Conservation (phyloP, 2,329 filamentous ascomycete genomes). For the Sodiomyces alkalinus region DNA sequence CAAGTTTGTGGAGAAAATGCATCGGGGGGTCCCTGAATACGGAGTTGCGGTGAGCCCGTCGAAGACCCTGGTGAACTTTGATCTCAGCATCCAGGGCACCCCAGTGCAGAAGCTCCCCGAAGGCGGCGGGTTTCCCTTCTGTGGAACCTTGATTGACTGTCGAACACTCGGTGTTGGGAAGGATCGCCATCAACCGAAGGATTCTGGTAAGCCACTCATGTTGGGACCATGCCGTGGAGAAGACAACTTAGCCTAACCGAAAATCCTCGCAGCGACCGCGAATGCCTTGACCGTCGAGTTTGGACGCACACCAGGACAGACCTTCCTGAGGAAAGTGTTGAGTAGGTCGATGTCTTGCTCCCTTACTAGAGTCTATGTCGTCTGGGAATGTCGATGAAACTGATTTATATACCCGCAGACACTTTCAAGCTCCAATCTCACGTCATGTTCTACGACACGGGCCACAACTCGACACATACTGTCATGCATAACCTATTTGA, state of each 20-base stretch:
- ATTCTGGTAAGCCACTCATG: slow-evolving; percentile 27
- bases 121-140: slow-evolving; percentile 62
- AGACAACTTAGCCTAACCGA: too few species aligned
- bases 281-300: slow-evolving; percentile 70
- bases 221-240: slow-evolving; percentile 1
- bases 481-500: slow-evolving; percentile 61
- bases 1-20: slow-evolving; percentile 67
- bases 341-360: slow-evolving; percentile 25
- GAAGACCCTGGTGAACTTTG: slow-evolving; percentile 81
- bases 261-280: slow-evolving; percentile 33
- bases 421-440: slow-evolving; percentile 77
- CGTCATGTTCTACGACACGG: slow-evolving; percentile 67
- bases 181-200: slow-evolving; percentile 39
- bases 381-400: slow-evolving; percentile 1
- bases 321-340: slow-evolving; percentile 67
- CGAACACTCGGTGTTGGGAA: slow-evolving; percentile 60
- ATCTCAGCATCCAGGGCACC: slow-evolving; percentile 38
- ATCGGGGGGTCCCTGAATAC: slow-evolving; percentile 61
- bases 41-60: slow-evolving; percentile 61
- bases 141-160: slow-evolving; percentile 65
- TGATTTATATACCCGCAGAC: slow-evolving; percentile 19
- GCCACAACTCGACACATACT: slow-evolving; percentile 54
- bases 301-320: slow-evolving; percentile 54
- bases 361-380: background rate
- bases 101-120: slow-evolving; percentile 31